Base-by-base conservation (phyloP, 2,329 filamentous ascomycete species). In the Aspergillus proliferans region DNA sequence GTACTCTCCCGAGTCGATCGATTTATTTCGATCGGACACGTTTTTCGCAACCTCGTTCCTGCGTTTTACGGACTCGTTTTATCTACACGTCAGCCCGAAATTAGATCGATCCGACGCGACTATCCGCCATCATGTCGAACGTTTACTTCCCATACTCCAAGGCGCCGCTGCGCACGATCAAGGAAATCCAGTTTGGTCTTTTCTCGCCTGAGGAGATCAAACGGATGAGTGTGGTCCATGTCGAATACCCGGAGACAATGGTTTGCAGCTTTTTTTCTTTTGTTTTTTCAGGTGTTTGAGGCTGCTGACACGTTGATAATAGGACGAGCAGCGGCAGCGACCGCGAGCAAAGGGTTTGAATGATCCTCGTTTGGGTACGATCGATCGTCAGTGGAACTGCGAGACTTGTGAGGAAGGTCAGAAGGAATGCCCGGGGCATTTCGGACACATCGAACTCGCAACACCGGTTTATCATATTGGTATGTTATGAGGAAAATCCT, bases 241-340 rank as follows among this genome's bases (percentile, higher is more conserved):
- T 98, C 69, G 82, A 93, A 70, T 97, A 96, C 68, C 91, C 93
- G n/a, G 93, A 98, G 77, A 97, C 93, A 24, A 96, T 98, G 93
- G 78, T 79, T 64, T 53, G 74, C 65, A 43, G 46, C 10, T 52
- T 42, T 47, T 56, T 52, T 44, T 42, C 47, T 51, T 34, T 34
- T 46, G 30, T 52, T 55, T 52, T 47, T 45, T 42, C 5, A 47
- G 43, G 41, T 53, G 45, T 41, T 24, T 24, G 46, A 18, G 43
- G 48, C 15, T 52, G 45, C 56, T 63, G 49, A 61, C 51, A 55
- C 60, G 48, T 24, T 45, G 30, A 26, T 50, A 47, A 58, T 56
- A 78, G 76, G 93, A 98, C 67, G 93, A 98, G 72, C 86, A 86
- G 71, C 87, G 91, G 65, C 85, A 88, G 59, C 88, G 88, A 69